Conservation (phyloP, 768 basidiomycete species). For the Pholiota conissans region DNA sequence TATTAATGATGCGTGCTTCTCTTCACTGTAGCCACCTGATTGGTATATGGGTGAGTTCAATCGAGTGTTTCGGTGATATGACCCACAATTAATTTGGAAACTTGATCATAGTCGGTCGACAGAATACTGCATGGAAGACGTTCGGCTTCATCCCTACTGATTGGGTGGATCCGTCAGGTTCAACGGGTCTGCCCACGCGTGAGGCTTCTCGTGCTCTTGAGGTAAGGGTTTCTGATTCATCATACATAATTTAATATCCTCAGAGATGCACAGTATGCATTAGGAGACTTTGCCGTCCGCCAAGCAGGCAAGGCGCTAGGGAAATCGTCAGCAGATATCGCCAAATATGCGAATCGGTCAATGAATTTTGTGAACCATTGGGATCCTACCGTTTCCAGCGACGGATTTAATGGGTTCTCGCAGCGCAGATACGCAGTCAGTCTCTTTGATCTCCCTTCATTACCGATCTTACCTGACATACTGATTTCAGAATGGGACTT, state of each 20-base stretch:
- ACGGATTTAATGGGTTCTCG: conserved; percentile 49
- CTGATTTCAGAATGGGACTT: conserved; percentile 57
- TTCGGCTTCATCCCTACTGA: conserved; percentile 50
- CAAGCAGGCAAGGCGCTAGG: conserved; percentile 44
- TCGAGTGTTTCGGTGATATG: neutral
- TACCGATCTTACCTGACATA: too few relatives aligned
- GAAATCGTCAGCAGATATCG: conserved; percentile 37
- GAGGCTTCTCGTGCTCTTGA: conserved; percentile 51
- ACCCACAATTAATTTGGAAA: neutral
- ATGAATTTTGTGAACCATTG: conserved; percentile 55
- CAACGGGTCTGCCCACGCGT: conserved; percentile 46
- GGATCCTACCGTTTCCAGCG: conserved; percentile 42
- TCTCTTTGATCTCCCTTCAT: too few relatives aligned
- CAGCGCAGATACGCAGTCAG: conserved; percentile 44
- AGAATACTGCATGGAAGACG: conserved; percentile 52
- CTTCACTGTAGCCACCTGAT: conserved; percentile 39
- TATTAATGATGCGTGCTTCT: neutral
- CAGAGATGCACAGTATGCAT: conserved; percentile 35
- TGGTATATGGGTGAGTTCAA: conserved; percentile 41
- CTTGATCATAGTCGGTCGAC: conserved; percentile 37
- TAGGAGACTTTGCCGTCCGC: conserved; percentile 53
- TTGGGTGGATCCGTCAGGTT: conserved; percentile 48
- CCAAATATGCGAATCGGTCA: conserved; percentile 46
- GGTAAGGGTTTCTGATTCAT: conserved; percentile 21
- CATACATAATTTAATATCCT: neutral